Conservation (phyloP, 2,329 filamentous ascomycete species). For the Neospermospora avenae region DNA sequence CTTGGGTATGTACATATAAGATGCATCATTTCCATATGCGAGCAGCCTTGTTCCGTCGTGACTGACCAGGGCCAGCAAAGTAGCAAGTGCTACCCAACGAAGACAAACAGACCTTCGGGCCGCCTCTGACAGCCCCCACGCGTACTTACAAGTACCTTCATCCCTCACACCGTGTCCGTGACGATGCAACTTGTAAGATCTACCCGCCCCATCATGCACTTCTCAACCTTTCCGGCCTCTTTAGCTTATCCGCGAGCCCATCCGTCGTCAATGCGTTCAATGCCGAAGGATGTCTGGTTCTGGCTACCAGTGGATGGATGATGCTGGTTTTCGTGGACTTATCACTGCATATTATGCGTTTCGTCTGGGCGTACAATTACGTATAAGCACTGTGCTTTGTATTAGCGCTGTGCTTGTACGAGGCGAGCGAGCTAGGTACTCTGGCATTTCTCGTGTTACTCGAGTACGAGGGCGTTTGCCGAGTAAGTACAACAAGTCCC, state of each 20-base stretch:
- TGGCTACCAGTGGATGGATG: slow-evolving; percentile 1
- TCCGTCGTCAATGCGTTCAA: slow-evolving; percentile 14
- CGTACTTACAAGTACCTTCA: too few relatives aligned
- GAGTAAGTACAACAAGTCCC: too few relatives aligned
- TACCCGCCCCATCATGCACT: slow-evolving; percentile 3
- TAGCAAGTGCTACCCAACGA: not conserved
- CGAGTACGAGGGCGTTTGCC: too few relatives aligned
- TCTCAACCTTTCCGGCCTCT: not conserved
- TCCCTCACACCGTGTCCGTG: not conserved
- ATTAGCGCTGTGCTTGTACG: too few relatives aligned
- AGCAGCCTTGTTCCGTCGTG: not conserved
- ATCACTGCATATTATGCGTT: slow-evolving; percentile 16
- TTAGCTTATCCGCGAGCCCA: slow-evolving; percentile 11
- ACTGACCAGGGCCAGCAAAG: not conserved
- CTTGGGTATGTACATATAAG: too few relatives aligned
- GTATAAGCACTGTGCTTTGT: too few relatives aligned
- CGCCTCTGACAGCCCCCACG: too few relatives aligned
- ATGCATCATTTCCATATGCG: not conserved
- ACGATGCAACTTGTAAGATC: slow-evolving; percentile 4
- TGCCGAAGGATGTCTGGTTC: not conserved
- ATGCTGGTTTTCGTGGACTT: slow-evolving; percentile 12
- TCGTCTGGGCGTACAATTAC: not conserved
- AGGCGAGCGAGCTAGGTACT: too few relatives aligned
- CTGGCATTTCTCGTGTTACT: too few relatives aligned
- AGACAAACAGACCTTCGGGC: not conserved